Evolutionary conservation across 2,329 filamentous ascomycete species (phyloP), one percentile per base, ranked within the genome.

Genomic region (Aspergillus cejpii): DNA sequence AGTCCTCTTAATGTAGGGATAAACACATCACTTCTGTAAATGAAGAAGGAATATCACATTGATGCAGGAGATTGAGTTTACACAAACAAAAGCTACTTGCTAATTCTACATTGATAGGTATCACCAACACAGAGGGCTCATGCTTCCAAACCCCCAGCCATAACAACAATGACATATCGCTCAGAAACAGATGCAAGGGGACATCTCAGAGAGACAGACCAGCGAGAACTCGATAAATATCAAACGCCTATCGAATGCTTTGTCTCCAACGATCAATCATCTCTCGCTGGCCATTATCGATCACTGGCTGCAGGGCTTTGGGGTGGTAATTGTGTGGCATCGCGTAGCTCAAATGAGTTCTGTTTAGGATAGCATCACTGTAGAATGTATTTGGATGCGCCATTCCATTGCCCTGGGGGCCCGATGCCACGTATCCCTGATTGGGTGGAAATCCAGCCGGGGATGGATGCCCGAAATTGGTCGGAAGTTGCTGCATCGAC

Each of bases 241-340:
- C 8, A 21, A 36, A 21, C 26, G 33, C 27, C 24, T 55, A 64
- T 26, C 54, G 55, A 43, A 70, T 62, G 44, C 67, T 68, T 51
- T 75, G 69, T 56, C 78, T 72, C 79, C 79, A 82, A 26, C 72
- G 74, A 65, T 81, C 77, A 62, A 82, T 80, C 47, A 76, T 66
- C 47, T 75, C 77, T 43, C 76, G 67, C 56, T 79, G 76, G 42
- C 67, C 67, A 3, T 70, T 64, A 57, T 77, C 70, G 58, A 75
- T 65, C n/a, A 59, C 56, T 21, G 59, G 61, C 46, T 63, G 58
- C 21, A 58, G 56, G 52, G 57, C 54, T 43, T 50, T 61, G 4
- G 59, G 52, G 20, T 46, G 54, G 40, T 55, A 52, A 29, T 52
- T 54, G 21, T 48, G 43, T 3, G 61, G 57, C 43, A 55, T 53